Conservation (phyloP, 495 filamentous ascomycete genomes). For the Apiosordaria backusii region DNA sequence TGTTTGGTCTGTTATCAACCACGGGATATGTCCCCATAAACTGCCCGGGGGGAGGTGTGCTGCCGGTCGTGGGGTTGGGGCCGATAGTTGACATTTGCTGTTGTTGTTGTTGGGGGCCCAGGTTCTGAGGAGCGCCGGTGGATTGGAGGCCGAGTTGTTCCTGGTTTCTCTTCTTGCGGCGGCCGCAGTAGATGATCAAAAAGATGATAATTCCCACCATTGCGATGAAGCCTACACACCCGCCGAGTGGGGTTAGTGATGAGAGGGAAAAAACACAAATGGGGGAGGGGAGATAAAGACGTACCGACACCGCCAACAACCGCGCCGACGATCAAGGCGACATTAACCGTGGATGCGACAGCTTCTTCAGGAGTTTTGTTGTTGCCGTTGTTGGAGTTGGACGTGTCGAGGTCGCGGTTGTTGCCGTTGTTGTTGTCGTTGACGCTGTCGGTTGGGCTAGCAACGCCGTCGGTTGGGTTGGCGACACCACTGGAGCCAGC, state of each 20-base stretch:
- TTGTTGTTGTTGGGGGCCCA: neutral
- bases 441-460: neutral
- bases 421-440: constrained; percentile 2
- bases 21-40: too few species aligned
- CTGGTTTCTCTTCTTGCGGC: constrained; percentile 36
- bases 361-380: constrained; percentile 2
- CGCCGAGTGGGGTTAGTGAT: neutral
- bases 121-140: neutral
- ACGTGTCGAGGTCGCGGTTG: neutral
- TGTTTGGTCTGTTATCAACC: too few species aligned
- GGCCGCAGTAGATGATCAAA: constrained; percentile 32
- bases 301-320: constrained; percentile 44
- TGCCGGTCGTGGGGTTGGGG: too few species aligned
- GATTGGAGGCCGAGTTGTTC: neutral
- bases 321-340: constrained; percentile 39
- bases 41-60: neutral
- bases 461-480: neutral
- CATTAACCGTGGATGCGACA: neutral
- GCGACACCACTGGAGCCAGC: neutral
- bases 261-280: neutral
- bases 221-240: constrained; percentile 28
- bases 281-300: neutral
- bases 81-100: constrained; percentile 1
- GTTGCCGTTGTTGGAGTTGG: neutral
- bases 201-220: constrained; percentile 41